A percentile compares a stretch with the other conserved stretches of the same genome.
Evolutionary conservation across 106 monocot species (phyloP).

Genomic region (Iris macrosiphon): DNA sequence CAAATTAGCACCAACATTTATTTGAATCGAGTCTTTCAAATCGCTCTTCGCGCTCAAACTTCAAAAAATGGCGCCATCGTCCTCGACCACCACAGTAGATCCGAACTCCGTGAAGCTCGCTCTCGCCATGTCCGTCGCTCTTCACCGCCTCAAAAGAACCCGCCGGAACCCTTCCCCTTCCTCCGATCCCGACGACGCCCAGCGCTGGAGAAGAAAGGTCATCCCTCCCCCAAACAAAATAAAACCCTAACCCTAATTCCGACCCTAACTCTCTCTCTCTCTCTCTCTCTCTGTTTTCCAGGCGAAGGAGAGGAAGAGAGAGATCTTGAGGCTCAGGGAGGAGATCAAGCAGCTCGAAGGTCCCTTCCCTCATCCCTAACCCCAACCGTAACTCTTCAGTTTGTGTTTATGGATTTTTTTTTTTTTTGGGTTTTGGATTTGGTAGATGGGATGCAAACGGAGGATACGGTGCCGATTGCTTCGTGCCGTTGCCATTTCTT

Average conservation of each 20-base stretch:
- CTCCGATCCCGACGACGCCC: constrained; percentile 23
- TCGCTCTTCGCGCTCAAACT: no score
- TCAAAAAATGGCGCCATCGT: no score
- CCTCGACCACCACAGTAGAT: background rate
- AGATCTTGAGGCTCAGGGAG: constrained; percentile 60
- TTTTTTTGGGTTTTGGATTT: background rate
- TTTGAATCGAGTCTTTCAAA: no score
- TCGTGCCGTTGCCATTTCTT: constrained; percentile 93
- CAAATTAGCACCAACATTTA: no score
- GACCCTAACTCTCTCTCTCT: background rate
- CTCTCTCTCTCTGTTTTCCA: constrained; percentile 4
- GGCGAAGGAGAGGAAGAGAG: constrained; percentile 89
- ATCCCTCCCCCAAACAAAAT: background rate
- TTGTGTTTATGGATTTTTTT: background rate
- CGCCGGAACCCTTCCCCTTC: constrained; percentile 14
- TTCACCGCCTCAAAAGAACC: constrained; percentile 52
- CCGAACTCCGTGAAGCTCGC: constrained; percentile 50
- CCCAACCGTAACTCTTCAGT: background rate
- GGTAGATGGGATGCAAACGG: constrained; percentile 29
- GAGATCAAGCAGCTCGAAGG: constrained; percentile 89
- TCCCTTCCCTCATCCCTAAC: background rate
- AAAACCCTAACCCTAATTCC: background rate
- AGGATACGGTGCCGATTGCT: constrained; percentile 37
- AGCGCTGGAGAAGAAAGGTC: constrained; percentile 79
- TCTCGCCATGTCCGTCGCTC: constrained; percentile 64